Conservation (phyloP, 2,329 filamentous ascomycete species). For the Hypomyces rosellus region DNA sequence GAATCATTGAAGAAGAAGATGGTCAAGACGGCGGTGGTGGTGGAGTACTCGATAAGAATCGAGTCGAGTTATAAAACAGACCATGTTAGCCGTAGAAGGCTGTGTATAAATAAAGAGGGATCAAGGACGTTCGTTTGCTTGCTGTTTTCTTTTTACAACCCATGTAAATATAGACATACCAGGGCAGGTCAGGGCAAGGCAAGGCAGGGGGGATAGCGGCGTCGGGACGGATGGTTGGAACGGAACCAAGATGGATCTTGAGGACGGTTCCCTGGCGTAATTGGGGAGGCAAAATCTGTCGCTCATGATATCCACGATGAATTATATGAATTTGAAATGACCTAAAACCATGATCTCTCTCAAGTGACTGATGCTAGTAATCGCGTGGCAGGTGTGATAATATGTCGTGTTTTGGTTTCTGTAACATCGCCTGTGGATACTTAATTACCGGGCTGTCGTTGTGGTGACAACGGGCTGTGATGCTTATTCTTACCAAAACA, state of each 20-base stretch:
- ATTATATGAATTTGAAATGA: constrained; percentile 24
- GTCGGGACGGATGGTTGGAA: constrained; percentile 14
- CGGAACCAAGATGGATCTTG: constrained; percentile 18
- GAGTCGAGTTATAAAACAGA: background rate
- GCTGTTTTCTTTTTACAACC: constrained; percentile 12
- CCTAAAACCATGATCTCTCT: background rate
- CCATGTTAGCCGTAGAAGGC: background rate
- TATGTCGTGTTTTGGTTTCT: background rate
- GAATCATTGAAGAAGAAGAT: background rate
- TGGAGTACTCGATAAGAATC: constrained; percentile 2
- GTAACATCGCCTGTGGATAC: no score
- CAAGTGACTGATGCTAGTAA: background rate
- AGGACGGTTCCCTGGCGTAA: constrained; percentile 13
- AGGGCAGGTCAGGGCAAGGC: constrained; percentile 10
- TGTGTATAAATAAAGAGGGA: constrained; percentile 4
- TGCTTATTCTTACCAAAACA: no score
- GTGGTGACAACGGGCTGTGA: no score
- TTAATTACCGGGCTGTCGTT: no score
- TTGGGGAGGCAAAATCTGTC: constrained; percentile 18
- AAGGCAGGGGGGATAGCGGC: constrained; percentile 9
- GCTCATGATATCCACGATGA: constrained; percentile 26
- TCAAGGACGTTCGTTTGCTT: constrained; percentile 1
- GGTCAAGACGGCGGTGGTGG: background rate
- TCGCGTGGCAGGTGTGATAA: background rate
- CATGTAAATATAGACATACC: constrained; percentile 20